phyloP scores from a whole-genome alignment of 2,329 filamentous ascomycete species.

The Trichoderma sp. region DNA sequence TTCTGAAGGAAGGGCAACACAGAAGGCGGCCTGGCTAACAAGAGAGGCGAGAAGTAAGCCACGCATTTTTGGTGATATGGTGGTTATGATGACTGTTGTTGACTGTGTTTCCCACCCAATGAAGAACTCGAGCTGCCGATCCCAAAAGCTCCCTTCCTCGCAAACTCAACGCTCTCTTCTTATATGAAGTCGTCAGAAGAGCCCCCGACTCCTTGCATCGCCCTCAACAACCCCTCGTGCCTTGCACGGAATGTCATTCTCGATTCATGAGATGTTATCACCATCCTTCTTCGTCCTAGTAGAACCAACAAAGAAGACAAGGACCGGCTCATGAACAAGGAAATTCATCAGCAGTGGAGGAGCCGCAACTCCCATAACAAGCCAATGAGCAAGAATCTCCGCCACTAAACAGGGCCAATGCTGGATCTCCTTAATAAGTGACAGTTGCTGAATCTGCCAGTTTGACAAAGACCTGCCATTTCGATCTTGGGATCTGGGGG shows the following conservation, averaged over 20 bases:
- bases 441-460: background rate
- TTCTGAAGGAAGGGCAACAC: conserved; percentile 20
- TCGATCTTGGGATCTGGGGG: conserved; percentile 11
- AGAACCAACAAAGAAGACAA: conserved; percentile 1
- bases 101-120: conserved; percentile 7
- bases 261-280: conserved; percentile 9
- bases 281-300: conserved; percentile 24
- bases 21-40: conserved; percentile 21
- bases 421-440: background rate
- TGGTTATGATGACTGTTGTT: background rate
- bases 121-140: conserved; percentile 17
- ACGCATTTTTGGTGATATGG: conserved; percentile 22
- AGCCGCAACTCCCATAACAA: background rate
- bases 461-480: conserved; percentile 17
- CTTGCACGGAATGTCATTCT: conserved; percentile 1
- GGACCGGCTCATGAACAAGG: conserved; percentile 1
- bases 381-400: conserved; percentile 4
- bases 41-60: conserved; percentile 18
- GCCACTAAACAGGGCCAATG: conserved; percentile 15
- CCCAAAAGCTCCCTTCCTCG: background rate
- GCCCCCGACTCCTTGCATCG: background rate
- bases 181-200: conserved; percentile 7
- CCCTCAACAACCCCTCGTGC: background rate
- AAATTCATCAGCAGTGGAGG: background rate
- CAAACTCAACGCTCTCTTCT: conserved; percentile 9